Percentiles rank a stretch among this genome's conserved stretches.
Evolutionary conservation across 139 green algal genomes (phyloP).

Genomic region (Coelastrella sp.): DNA sequence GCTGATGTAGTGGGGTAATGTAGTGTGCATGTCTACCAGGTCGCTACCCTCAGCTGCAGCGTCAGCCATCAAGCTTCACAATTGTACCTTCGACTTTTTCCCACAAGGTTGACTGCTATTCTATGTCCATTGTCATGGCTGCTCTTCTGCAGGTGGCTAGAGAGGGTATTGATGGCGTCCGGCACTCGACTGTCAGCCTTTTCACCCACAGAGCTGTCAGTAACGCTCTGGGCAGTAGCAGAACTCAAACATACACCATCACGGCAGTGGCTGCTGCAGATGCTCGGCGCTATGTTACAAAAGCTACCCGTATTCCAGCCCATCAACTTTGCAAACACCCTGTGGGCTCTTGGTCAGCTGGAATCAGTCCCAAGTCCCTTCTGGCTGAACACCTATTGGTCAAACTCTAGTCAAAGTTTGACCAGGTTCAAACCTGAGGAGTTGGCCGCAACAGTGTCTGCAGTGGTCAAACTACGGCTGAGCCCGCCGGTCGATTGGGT

Average conservation of each 20-base stretch:
- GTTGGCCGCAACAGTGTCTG: not conserved
- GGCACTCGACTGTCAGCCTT: not conserved
- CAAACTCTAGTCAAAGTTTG: constrained; percentile 9
- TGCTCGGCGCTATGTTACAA: not conserved
- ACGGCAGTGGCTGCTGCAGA: constrained; percentile 7
- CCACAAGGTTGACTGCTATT: too few species aligned
- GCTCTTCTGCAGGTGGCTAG: constrained; percentile 32
- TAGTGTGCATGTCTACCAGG: too few species aligned
- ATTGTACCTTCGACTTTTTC: not conserved
- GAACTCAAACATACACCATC: not conserved
- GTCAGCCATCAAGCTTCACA: not conserved
- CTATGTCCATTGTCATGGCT: not conserved
- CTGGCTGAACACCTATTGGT: constrained; percentile 8
- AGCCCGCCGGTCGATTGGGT: not conserved
- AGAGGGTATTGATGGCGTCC: not conserved
- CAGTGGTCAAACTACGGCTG: not conserved
- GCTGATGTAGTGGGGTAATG: too few species aligned
- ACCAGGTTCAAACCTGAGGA: not conserved
- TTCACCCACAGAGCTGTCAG: not conserved
- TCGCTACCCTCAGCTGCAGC: too few species aligned
- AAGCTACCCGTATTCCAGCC: not conserved
- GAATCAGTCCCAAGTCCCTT: not conserved
- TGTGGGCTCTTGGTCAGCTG: not conserved
- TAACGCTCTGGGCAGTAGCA: constrained; percentile 5
- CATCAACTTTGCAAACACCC: not conserved